Conservation (phyloP, 345 rosid species). For the Euphorbia pulcherrima region DNA sequence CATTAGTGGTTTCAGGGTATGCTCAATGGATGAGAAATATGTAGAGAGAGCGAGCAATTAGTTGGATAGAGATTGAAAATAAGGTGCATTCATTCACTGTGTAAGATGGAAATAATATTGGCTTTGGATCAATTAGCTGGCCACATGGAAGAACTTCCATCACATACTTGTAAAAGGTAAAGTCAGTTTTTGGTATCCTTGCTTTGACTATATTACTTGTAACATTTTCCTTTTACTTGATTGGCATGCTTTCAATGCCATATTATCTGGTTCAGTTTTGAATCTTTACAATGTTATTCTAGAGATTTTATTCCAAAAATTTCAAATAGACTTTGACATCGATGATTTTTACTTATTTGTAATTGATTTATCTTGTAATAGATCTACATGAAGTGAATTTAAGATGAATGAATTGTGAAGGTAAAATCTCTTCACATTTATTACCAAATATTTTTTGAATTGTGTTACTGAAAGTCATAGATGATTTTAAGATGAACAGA, state of each 20-base stretch:
- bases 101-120: constrained; percentile 40
- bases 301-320: constrained; percentile 16
- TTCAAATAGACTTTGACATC: background rate
- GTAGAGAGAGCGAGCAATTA: constrained; percentile 47
- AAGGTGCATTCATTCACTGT: constrained; percentile 45
- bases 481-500: too few species aligned
- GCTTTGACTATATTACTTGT: constrained; percentile 8
- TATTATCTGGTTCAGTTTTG: background rate
- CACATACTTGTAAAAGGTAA: background rate
- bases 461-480: too few species aligned
- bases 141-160: constrained; percentile 36
- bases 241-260: background rate
- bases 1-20: constrained; percentile 67
- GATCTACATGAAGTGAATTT: too few species aligned
- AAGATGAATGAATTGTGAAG: too few species aligned
- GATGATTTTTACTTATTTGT: background rate
- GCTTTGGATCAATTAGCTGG: constrained; percentile 43
- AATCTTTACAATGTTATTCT: constrained; percentile 10
- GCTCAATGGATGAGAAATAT: constrained; percentile 39
- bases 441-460: too few species aligned
- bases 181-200: too few species aligned
- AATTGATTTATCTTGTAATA: background rate
- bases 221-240: constrained; percentile 15
- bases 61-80: constrained; percentile 58
- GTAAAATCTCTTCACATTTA: too few species aligned